Base-by-base conservation (phyloP, 2,329 filamentous ascomycete species). In the Sclerotinia trifoliorum region DNA sequence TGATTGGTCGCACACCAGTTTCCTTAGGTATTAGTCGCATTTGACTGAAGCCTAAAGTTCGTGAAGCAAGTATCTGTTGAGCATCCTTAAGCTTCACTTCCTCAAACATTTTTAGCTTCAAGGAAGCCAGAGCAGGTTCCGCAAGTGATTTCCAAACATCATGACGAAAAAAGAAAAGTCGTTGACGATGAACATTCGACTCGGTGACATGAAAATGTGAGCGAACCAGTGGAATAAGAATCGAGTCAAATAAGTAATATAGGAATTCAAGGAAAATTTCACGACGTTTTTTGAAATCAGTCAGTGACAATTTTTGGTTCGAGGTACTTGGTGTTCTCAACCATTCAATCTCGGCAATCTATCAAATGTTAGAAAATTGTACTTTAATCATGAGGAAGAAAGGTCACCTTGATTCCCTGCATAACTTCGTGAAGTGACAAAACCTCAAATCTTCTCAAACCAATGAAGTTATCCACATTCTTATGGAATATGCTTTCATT, bases 141-240 rank as follows among this genome's bases (percentile, higher is more conserved):
- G 90, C 87, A 46, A 98, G 79, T 52, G 84, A 84, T 63, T 86
- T 87, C 95, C 95, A 99, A 13, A 95, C 83, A 78, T 99, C 95
- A 72, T 99, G 95, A 5, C 94, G 90, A 77, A 97, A 98, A 80
- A 93, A 99, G 78, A 96, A 97, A 0, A 98, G 80, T 39, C 88
- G 87, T 74, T 95, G 93, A 21, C 90, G 88, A 76, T 97, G 88
- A 1, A 83, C 83, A 71, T 88, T 93, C 0, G 93, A 95, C 78
- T 99, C 95, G 0, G 95, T 99, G 49, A 97, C 91, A 76, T 98
- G 94, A 75, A 99, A 99, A 75, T 95, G 94, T 71, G 87, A 88
- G 46, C 92, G 88, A 60, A 98, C 85, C 10, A 99, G 83, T 13
- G 95, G 94, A 74, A 98, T 91, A 67, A 99, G 77, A 29, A 97